Conservation (phyloP, 345 rosid species). For the Brassica rapa region DNA sequence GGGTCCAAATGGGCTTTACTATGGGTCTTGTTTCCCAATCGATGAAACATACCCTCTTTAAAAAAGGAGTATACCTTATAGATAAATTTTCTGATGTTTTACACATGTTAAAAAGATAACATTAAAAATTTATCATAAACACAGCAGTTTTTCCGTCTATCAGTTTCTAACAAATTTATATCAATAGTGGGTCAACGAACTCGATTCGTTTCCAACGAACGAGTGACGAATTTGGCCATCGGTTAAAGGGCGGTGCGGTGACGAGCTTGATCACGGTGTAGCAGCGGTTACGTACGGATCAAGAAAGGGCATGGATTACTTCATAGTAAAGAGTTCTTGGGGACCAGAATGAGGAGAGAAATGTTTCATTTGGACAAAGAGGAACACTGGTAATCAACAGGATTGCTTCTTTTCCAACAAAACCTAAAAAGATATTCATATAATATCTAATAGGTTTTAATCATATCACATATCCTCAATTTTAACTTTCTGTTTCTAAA, state of each 20-base stretch:
- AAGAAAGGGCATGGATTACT: not conserved
- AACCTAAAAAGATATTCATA: conserved; percentile 5
- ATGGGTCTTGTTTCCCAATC: not conserved
- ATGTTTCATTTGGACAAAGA: conserved; percentile 42
- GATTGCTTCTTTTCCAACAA: conserved; percentile 48
- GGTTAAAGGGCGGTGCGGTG: conserved; percentile 55
- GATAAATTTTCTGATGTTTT: not conserved
- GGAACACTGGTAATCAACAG: conserved; percentile 46
- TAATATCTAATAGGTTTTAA: not conserved
- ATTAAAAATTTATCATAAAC: too few species aligned
- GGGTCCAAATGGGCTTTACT: conserved; percentile 4
- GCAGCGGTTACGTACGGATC: not conserved
- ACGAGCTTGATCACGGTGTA: conserved; percentile 22
- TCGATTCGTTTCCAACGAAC: too few species aligned
- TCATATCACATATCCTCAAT: not conserved
- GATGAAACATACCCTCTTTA: not conserved
- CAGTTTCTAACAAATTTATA: too few species aligned
- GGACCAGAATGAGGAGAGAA: not conserved
- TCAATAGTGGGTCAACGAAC: too few species aligned
- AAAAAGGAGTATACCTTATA: too few species aligned
- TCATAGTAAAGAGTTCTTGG: not conserved
- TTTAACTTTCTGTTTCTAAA: not conserved
- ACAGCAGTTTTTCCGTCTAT: too few species aligned
- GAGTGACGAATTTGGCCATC: too few species aligned
- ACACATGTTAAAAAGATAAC: too few species aligned